Evolutionary conservation across 257 asterid genomes (phyloP).

Genomic region (Solanum etuberosum): DNA sequence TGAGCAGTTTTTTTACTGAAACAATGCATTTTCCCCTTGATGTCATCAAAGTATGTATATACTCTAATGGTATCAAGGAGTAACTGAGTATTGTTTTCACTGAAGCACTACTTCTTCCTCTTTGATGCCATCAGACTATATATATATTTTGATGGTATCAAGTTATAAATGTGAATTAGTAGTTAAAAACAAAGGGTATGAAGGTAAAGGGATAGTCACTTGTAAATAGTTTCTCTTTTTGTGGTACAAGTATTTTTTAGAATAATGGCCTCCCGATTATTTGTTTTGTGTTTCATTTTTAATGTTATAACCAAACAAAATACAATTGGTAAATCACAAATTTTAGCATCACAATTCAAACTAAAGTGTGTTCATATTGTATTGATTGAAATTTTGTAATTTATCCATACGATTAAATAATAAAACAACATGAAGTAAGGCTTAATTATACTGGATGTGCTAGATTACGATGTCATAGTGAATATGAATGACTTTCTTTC

Average conservation of each 20-base stretch:
- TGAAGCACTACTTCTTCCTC: too few relatives aligned
- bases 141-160: too few relatives aligned
- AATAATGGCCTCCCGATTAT: neutral
- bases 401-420: neutral
- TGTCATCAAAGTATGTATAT: neutral
- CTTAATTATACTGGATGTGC: neutral
- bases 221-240: neutral
- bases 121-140: too few relatives aligned
- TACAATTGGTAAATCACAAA: neutral
- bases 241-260: too few relatives aligned
- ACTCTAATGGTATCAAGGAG: neutral
- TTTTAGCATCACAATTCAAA: neutral
- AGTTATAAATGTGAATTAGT: too few relatives aligned
- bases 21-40: neutral
- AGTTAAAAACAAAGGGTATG: neutral
- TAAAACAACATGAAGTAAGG: neutral
- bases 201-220: neutral
- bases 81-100: too few relatives aligned
- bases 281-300: neutral
- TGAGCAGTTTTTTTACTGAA: fast-evolving
- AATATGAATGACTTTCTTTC: too few relatives aligned
- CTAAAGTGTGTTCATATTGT: neutral
- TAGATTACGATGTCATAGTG: too few relatives aligned
- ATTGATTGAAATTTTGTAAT: neutral
- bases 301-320: neutral